A percentile compares a stretch with the other conserved stretches of the same genome.
phyloP scores from a whole-genome alignment of 495 filamentous ascomycete species.

The Aspergillus nanangensis region DNA sequence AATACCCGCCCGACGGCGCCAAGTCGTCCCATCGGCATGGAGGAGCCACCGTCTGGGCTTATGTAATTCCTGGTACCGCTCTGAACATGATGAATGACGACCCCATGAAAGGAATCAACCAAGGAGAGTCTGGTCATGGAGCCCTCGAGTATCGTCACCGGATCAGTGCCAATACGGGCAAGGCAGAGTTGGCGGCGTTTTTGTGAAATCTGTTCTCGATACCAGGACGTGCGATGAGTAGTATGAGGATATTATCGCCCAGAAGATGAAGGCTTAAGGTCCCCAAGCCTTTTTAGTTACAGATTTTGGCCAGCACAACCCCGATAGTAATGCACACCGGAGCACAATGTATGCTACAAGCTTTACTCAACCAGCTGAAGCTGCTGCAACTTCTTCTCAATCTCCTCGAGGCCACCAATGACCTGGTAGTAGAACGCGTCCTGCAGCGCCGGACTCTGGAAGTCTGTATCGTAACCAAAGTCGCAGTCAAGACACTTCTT shows the following conservation, averaged over 20 bases:
- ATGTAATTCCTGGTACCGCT: constrained; percentile 21
- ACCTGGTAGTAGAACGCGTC: too few species aligned
- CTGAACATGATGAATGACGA: constrained; percentile 40
- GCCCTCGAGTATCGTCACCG: constrained; percentile 37
- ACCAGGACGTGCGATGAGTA: constrained; percentile 18
- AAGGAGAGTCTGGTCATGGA: constrained; percentile 33
- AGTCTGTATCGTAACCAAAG: too few species aligned
- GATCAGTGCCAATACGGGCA: constrained; percentile 27
- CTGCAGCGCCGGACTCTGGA: too few species aligned
- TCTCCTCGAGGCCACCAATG: too few species aligned
- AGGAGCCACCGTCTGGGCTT: constrained; percentile 29
- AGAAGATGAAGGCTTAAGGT: background rate
- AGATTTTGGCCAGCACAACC: too few species aligned
- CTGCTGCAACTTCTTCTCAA: too few species aligned
- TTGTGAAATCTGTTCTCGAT: constrained; percentile 27
- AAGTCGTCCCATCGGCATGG: constrained; percentile 38
- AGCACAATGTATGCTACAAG: too few species aligned
- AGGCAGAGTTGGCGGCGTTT: constrained; percentile 22
- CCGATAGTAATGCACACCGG: too few species aligned
- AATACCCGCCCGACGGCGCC: constrained; percentile 27
- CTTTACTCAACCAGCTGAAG: too few species aligned
- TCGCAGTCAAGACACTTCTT: too few species aligned
- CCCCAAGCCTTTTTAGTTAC: too few species aligned
- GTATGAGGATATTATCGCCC: constrained; percentile 7
- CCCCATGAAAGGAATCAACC: constrained; percentile 10